Conservation (phyloP, 306 rosid species). For the Castanospermum australe region DNA sequence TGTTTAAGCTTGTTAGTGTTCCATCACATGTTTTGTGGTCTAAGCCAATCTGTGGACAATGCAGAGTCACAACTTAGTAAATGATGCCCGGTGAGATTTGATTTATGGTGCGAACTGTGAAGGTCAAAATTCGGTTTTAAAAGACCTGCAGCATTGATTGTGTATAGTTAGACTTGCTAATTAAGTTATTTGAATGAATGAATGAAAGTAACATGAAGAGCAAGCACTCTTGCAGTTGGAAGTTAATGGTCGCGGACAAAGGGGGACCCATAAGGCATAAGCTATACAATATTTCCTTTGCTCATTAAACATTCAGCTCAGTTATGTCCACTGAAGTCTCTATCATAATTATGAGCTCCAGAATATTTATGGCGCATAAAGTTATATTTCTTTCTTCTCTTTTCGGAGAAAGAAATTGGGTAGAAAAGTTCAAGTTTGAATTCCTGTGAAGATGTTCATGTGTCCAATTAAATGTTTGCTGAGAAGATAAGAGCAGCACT, state of each 20-base stretch:
- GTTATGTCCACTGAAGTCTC: background rate
- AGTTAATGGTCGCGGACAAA: slow-evolving; percentile 24
- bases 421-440: background rate
- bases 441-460: background rate
- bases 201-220: background rate
- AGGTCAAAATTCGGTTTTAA: slow-evolving; percentile 28
- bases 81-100: slow-evolving; percentile 14
- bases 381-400: background rate
- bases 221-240: background rate
- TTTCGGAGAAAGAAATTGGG: background rate
- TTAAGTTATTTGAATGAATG: slow-evolving; percentile 22
- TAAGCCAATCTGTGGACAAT: background rate
- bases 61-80: slow-evolving; percentile 11
- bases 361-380: background rate
- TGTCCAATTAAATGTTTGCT: background rate
- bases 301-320: background rate
- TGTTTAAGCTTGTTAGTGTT: background rate
- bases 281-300: background rate
- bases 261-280: background rate
- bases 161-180: background rate
- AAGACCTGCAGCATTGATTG: slow-evolving; percentile 22
- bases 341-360: slow-evolving; percentile 1
- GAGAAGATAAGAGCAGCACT: background rate
- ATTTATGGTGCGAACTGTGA: background rate
- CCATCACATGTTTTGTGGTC: background rate